Conservation (phyloP, 2,329 filamentous ascomycete genomes). For the Fusarium papillatum region DNA sequence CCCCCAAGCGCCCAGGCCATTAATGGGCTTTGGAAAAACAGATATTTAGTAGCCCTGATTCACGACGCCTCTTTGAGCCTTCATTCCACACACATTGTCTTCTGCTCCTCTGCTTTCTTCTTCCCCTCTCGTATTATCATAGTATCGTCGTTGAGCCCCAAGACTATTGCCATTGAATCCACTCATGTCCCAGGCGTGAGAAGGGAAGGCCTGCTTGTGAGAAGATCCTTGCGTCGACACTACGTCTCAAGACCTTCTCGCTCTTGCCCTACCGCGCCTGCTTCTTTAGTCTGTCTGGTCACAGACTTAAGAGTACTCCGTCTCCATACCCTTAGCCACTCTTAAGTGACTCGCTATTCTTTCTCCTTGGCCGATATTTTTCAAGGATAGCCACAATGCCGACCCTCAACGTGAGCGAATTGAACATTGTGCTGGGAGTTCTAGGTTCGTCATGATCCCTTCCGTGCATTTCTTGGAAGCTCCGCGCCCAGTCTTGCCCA, state of each 20-base stretch:
- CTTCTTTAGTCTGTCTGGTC: not conserved
- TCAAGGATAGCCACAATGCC: conserved; percentile 13
- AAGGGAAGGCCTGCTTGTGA: not conserved
- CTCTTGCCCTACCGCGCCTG: not conserved
- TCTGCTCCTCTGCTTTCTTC: not conserved
- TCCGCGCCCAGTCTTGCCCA: conserved; percentile 1
- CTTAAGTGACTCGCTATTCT: not conserved
- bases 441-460: conserved; percentile 51
- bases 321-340: not conserved
- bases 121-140: not conserved
- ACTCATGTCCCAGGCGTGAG: not conserved
- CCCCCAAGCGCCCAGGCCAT: conserved; percentile 17
- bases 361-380: not conserved
- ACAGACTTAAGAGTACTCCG: not conserved
- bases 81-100: not conserved
- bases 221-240: not conserved
- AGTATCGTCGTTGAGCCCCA: not conserved
- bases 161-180: not conserved
- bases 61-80: not conserved
- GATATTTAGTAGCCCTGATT: conserved; percentile 8
- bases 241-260: not conserved
- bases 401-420: conserved; percentile 60
- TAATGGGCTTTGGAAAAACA: not conserved
- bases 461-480: not conserved
- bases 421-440: conserved; percentile 62